Evolutionary conservation across 148 eudicot species (phyloP), one percentile per base, ranked within the genome.

Genomic region (Arbutus unedo): DNA sequence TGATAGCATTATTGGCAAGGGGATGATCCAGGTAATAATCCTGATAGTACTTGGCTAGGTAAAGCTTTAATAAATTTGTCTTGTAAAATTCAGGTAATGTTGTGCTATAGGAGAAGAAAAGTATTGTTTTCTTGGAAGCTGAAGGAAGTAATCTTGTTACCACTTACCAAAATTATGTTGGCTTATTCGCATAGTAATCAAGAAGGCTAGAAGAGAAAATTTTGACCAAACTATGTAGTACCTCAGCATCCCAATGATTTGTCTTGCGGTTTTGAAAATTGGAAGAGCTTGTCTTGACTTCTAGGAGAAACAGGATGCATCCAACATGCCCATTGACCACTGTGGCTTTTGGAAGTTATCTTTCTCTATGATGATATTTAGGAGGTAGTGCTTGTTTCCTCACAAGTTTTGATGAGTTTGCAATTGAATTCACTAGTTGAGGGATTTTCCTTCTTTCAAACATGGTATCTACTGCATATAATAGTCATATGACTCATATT

Each of bases 1-100:
- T 87, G 98, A 93, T 87, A 95, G 98, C 89, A 95, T 95, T 83
- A 93, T 85, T 4, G 98, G 98, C 85, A 95, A 95, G 83, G 98
- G 98, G 48, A 95, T 92, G 95, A 95, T 95, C 86, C 98, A 95
- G 98, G 98, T 93, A 84, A 51, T 15, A 15, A 75, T 51, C 44
- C 21, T 68, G 74, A 9, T 19, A 49, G 3, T 25, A 71, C 74
- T 60, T 60, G 15, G 25, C 79, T 77, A 77, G 51, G 11, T 51
- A 45, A 41, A 10, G 3, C 3, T 2, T 76, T 41, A 23, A 60
- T 19, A 66, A 47, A 75, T 9, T 55, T 44, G 38, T 66, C 54
- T 38, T 21, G 25, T 49, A 13, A 0, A 2, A 50, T 6, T 21
- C 55, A n/a, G 78, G 41, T 16, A 48, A 6, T 49, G 38, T 74